phyloP scores from a whole-genome alignment of 2,329 filamentous ascomycete genomes.

The Monosporascus sp. region DNA sequence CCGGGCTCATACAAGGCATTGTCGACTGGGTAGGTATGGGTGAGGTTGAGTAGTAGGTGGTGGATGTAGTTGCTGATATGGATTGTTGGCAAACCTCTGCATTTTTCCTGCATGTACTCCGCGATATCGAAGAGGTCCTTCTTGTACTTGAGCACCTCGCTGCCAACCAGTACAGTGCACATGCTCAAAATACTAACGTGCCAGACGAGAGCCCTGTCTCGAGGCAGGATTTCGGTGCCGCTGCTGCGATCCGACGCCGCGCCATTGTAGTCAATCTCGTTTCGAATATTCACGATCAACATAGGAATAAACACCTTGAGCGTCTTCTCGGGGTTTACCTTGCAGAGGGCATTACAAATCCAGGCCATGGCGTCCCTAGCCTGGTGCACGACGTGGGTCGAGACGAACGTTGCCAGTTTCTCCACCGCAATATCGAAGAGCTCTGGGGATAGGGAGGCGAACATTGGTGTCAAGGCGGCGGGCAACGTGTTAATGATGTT shows the following conservation, averaged over 20 bases:
- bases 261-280: conserved; percentile 94
- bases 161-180: conserved; percentile 94
- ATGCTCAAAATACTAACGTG: conserved; percentile 96
- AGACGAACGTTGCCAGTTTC: conserved; percentile 87
- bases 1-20: conserved; percentile 81
- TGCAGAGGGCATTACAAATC: conserved; percentile 94
- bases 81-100: conserved; percentile 86
- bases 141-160: conserved; percentile 83
- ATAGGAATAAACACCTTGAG: conserved; percentile 87
- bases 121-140: conserved; percentile 87
- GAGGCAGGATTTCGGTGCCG: conserved; percentile 85
- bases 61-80: conserved; percentile 98
- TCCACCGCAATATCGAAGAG: conserved; percentile 88
- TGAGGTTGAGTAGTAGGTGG: conserved; percentile 89
- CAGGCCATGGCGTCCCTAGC: conserved; percentile 97
- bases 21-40: conserved; percentile 89
- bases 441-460: conserved; percentile 86
- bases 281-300: conserved; percentile 84
- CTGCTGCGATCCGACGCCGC: conserved; percentile 92
- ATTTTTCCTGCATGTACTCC: conserved; percentile 93
- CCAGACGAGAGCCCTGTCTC: conserved; percentile 92
- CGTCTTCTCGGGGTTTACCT: conserved; percentile 90
- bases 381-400: conserved; percentile 93
- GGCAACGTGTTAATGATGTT: conserved; percentile 95
- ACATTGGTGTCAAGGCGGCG: conserved; percentile 82